Percentiles rank a stretch among this genome's conserved stretches.
These are phyloP conservation scores for Botrytis medusae DNA, from an alignment of 2,329 filamentous ascomycete genomes.

Conservation along the genomic window DNA sequence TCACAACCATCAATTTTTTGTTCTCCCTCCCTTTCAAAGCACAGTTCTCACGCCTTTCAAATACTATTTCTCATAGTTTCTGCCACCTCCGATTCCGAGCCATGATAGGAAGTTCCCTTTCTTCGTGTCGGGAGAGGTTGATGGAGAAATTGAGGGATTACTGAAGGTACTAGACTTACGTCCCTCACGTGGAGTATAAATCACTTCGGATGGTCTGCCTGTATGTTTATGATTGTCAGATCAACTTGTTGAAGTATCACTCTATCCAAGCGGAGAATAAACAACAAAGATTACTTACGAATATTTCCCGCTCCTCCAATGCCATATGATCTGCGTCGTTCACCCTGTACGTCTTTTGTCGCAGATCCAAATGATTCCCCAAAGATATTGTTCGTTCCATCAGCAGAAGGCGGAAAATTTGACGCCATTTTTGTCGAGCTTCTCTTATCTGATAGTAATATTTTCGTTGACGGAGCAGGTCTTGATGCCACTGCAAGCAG, in stretches of 20 bases:
- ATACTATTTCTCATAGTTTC: neutral
- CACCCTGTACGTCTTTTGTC: neutral
- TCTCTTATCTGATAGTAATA: neutral
- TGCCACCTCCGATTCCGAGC: conserved; percentile 7
- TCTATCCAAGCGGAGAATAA: neutral
- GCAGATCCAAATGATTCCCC: neutral
- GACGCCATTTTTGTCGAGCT: neutral
- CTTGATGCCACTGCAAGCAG: conserved; percentile 2
- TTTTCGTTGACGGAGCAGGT: neutral
- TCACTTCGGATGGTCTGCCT: conserved; percentile 38
- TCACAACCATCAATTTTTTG: neutral
- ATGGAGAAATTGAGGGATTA: conserved; percentile 20
- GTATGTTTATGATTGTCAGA: neutral
- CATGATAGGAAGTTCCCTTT: conserved; percentile 12
- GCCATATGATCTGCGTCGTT: conserved; percentile 36
- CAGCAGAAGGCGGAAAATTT: neutral
- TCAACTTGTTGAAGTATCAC: neutral
- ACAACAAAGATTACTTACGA: conserved; percentile 26
- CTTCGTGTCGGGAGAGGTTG: conserved; percentile 28
- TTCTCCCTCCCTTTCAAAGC: neutral
- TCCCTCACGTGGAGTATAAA: conserved; percentile 28
- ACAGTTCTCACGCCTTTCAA: neutral
- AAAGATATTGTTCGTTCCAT: neutral
- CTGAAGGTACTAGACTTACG: conserved; percentile 33
- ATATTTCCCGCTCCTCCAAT: conserved; percentile 40